Percentiles rank a stretch among this genome's conserved stretches.
Conservation (phyloP, 331 rosid species). For the Rosa hybrid region DNA sequence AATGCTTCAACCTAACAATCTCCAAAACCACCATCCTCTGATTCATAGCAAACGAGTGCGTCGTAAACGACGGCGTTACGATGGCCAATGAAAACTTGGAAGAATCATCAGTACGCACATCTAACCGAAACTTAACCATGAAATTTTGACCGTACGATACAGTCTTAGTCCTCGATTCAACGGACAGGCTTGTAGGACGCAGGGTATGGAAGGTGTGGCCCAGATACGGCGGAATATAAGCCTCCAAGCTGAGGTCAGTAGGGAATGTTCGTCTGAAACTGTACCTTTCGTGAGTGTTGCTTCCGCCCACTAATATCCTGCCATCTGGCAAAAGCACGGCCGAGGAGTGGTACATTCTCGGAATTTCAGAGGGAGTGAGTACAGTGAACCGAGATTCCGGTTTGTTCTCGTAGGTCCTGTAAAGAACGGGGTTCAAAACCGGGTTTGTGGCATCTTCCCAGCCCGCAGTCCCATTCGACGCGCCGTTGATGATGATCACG, state of each 20-base stretch:
- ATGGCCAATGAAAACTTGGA: conserved; percentile 33
- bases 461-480: conserved; percentile 66
- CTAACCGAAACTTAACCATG: conserved; percentile 37
- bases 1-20: conserved; percentile 5
- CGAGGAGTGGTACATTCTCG: conserved; percentile 74
- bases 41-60: conserved; percentile 75
- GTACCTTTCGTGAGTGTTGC: conserved; percentile 63
- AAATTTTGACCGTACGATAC: conserved; percentile 38
- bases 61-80: conserved; percentile 66
- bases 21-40: conserved; percentile 59
- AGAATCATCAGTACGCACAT: background rate
- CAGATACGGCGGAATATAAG: conserved; percentile 54
- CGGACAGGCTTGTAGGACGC: conserved; percentile 42
- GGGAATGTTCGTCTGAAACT: conserved; percentile 50
- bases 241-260: conserved; percentile 70
- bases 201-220: background rate
- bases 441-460: conserved; percentile 65
- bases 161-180: conserved; percentile 25
- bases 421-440: conserved; percentile 52
- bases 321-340: conserved; percentile 68
- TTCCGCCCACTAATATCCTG: conserved; percentile 73
- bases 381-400: conserved; percentile 36
- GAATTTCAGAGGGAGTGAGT: conserved; percentile 35
- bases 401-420: conserved; percentile 26
- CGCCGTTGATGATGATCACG: conserved; percentile 67